Base-by-base conservation (phyloP, 179 eudicot genomes). In the Silene coronaria region DNA sequence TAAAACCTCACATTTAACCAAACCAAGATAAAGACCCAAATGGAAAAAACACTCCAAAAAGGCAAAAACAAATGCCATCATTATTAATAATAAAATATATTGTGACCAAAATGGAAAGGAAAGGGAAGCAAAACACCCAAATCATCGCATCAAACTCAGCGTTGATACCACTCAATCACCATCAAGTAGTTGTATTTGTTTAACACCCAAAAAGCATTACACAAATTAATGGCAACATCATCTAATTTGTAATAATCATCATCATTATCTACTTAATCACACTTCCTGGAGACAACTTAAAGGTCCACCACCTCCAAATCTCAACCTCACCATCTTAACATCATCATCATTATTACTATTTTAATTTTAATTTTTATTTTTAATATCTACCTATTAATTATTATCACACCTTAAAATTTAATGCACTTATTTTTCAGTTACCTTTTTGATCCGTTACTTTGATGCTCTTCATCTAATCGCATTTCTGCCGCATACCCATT, bases 371-470 rank as follows among this genome's bases (percentile, higher is more conserved):
- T 51, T 51, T 51, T 51, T 51, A 51, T 51, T 51, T 14, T 16
- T 51, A 5, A 6, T 48, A 48, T 51, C 57, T 51, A 51, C 6
- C 57, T 19, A 51, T 51, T 51, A 51, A 51, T 51, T 51, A 51
- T 51, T 51, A 17, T 51, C 57, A 51, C 57, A 28, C 9, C 69
- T 65, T 28, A 0, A 12, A 51, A 65, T 65, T 65, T 16, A 30
- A 16, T 30, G 19, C 42, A 65, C 21, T 65, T 65, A 32, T 60
- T 6, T 51, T 51, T 51, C 57, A 51, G 57, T 51, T 51, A 51
- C 57, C 57, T 51, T 51, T 51, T 51, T 51, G 57, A 51, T 82
- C 84, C 81, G 82, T 82, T 82, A 72, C 73, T 82, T 65, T 36
- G 22, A 13, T 66, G 12, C 17, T 70, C 10, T 51, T 66, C 68